Evolutionary conservation across 257 asterid genomes (phyloP).

Genomic region (Salvia rosmarinus): DNA sequence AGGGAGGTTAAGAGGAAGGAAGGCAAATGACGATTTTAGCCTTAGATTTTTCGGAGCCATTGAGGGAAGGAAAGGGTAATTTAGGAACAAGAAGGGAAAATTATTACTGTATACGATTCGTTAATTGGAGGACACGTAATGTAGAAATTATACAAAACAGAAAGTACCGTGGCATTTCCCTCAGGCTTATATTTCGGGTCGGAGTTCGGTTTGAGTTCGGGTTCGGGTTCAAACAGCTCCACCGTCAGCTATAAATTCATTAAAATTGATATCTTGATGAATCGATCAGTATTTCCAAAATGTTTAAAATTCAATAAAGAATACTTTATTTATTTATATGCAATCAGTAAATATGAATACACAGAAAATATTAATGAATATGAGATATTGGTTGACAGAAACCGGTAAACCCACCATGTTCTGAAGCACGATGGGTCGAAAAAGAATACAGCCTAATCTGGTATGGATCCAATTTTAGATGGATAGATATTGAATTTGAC

Average conservation of each 20-base stretch:
- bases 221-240: too few species aligned
- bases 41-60: neutral
- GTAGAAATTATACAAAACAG: neutral
- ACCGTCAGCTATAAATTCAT: neutral
- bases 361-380: too few species aligned
- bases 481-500: too few species aligned
- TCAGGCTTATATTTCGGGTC: neutral
- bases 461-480: neutral
- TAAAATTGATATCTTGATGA: too few species aligned
- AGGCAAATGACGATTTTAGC: constrained; percentile 15
- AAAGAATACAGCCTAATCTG: too few species aligned
- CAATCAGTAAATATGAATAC: too few species aligned
- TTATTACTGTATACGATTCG: constrained; percentile 22
- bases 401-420: too few species aligned
- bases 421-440: too few species aligned
- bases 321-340: too few species aligned
- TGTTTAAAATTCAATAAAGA: too few species aligned
- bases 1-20: neutral
- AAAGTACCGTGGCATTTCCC: constrained; percentile 19
- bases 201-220: neutral
- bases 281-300: too few species aligned
- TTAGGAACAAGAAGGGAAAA: neutral
- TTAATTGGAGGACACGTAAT: constrained; percentile 44
- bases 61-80: constrained; percentile 24
- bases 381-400: too few species aligned